Evolutionary conservation across 2,329 filamentous ascomycete species (phyloP), one percentile per base, ranked within the genome.

Genomic region (Myriosclerotinia scirpicola): DNA sequence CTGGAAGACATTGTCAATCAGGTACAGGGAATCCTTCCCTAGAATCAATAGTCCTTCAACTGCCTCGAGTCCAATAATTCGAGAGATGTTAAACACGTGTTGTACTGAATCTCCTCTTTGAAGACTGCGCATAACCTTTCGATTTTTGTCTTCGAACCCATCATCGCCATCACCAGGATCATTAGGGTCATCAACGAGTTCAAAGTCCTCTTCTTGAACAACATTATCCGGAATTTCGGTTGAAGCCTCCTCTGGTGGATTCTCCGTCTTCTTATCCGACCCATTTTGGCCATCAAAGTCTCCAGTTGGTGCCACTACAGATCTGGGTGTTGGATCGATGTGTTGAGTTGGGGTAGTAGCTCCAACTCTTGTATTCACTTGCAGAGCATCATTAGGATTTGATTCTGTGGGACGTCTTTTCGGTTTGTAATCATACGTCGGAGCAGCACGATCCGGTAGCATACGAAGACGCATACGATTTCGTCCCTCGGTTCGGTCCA

Each of bases 1-100:
- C 75, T 98, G 94, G 76, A 99, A 98, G 74, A 97, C 94, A 72
- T 95, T 94, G 78, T 99, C 95, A 78, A 98, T 90, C 71, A 99
- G 89, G 76, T 99, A 99, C 20, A 99, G 84, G 58, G 88, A 90
- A 72, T 94, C 90, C 77, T 96, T 97, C 22, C 95, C 95, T 52
- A 98, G 84, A 65, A 99, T 96, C 44, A 99, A 82, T 53, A 99
- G 88, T 9, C 95, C 95, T 77, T 99, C 96, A 69, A 91, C 92
- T 11, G 93, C 93, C 76, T 99, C 95, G 5, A 99, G 83, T 12
- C 95, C 95, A 42, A 97, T 89, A 65, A 99, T 94, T 14, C 95
- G 89, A 20, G 95, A 98, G 60, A 98, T 89, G 73, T 99, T 99
- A 82, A 92, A 96, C 1, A 97, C 92, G 66, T 92, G 90, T 76